Percentiles rank a stretch among this genome's conserved stretches.
phyloP scores from a whole-genome alignment of 2,329 filamentous ascomycete genomes.

The Dactylellina haptotyla region DNA sequence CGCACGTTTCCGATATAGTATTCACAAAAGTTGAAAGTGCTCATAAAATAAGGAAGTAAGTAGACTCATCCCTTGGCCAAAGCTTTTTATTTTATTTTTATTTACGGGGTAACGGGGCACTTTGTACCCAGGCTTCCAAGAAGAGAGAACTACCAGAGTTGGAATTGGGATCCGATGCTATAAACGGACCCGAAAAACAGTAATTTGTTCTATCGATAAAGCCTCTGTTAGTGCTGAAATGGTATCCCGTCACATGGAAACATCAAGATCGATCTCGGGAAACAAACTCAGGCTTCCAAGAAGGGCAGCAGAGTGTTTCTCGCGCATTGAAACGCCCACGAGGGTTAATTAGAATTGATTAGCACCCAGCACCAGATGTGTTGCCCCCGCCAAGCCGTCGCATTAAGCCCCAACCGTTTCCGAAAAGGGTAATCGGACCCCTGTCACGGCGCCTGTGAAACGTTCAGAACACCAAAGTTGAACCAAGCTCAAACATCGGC shows the following conservation, averaged over 20 bases:
- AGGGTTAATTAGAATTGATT: not conserved
- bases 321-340: slow-evolving; percentile 35
- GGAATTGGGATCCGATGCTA: no score
- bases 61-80: no score
- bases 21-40: not conserved
- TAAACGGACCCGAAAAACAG: not conserved
- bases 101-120: no score
- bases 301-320: slow-evolving; percentile 32
- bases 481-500: slow-evolving; percentile 49
- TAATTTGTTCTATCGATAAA: slow-evolving; percentile 21
- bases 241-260: slow-evolving; percentile 6
- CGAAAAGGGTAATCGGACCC: slow-evolving; percentile 40
- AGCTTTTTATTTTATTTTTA: no score
- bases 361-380: slow-evolving; percentile 30
- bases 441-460: slow-evolving; percentile 51
- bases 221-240: not conserved
- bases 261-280: slow-evolving; percentile 40
- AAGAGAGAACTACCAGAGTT: no score
- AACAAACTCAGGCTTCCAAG: slow-evolving; percentile 24
- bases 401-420: slow-evolving; percentile 31
- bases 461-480: slow-evolving; percentile 46
- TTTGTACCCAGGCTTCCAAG: no score
- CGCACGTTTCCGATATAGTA: not conserved
- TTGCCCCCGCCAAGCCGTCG: slow-evolving; percentile 47
- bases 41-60: not conserved